phyloP scores from a whole-genome alignment of 306 rosid species.

The Vigna mungo region DNA sequence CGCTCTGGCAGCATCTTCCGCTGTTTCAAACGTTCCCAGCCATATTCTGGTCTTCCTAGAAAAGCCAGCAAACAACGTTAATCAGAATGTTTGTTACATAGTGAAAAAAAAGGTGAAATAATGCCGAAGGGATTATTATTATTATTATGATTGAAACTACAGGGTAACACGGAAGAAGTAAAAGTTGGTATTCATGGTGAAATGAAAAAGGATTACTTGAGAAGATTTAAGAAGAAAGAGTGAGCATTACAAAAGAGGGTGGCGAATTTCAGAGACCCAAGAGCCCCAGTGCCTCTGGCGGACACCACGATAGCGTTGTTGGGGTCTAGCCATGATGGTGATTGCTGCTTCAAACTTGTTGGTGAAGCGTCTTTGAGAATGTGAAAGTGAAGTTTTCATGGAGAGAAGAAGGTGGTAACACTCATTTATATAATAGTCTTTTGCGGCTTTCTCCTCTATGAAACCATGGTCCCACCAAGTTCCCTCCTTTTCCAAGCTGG shows the following conservation, averaged over 20 bases:
- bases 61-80: not conserved
- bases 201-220: not conserved
- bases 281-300: constrained; percentile 85
- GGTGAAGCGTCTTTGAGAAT: constrained; percentile 23
- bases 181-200: no score
- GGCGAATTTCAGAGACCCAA: constrained; percentile 84
- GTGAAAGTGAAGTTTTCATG: constrained; percentile 10
- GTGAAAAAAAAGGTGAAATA: no score
- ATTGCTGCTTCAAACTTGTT: constrained; percentile 30
- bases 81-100: no score
- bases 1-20: constrained; percentile 79
- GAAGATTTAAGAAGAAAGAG: constrained; percentile 10
- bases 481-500: constrained; percentile 6
- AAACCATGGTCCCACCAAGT: constrained; percentile 6
- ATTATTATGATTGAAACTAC: no score
- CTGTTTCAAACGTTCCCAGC: constrained; percentile 79
- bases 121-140: no score
- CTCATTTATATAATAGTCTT: constrained; percentile 35
- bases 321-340: constrained; percentile 64
- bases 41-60: constrained; percentile 74
- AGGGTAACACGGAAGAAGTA: no score
- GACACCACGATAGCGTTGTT: constrained; percentile 73
- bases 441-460: constrained; percentile 30
- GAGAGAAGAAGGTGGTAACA: not conserved
- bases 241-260: constrained; percentile 55